Percentiles rank a stretch among this genome's conserved stretches.
Conservation (phyloP, 2,329 filamentous ascomycete genomes). For the Aquanectria penicillioides region DNA sequence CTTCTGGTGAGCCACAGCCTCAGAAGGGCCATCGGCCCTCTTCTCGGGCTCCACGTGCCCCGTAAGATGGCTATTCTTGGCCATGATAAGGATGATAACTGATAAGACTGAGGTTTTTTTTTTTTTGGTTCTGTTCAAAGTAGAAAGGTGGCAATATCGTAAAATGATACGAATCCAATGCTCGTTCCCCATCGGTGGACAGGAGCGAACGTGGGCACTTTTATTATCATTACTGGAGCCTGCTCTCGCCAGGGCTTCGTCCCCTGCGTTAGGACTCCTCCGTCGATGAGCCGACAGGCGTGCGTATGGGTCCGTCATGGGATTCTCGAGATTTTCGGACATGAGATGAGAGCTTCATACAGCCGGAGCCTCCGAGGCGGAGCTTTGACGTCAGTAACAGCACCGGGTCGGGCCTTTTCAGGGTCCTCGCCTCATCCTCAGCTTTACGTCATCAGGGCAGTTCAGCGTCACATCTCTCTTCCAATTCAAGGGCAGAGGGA, state of each 20-base stretch:
- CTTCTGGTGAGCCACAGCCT: slow-evolving; percentile 35
- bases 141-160: too few relatives aligned
- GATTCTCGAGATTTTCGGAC: slow-evolving; percentile 11
- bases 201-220: background rate
- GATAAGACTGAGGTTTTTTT: background rate
- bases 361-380: slow-evolving; percentile 22
- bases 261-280: background rate
- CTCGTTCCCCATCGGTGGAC: too few relatives aligned
- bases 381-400: slow-evolving; percentile 25
- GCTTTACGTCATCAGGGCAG: slow-evolving; percentile 13
- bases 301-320: slow-evolving; percentile 21
- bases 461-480: background rate
- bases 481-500: too few relatives aligned
- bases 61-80: slow-evolving; percentile 25
- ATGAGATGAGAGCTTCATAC: slow-evolving; percentile 4
- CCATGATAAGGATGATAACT: slow-evolving; percentile 10
- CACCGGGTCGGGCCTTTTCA: slow-evolving; percentile 21
- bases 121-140: background rate
- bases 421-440: background rate
- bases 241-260: too few relatives aligned
- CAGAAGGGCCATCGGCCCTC: slow-evolving; percentile 12
- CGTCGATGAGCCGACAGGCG: slow-evolving; percentile 10
- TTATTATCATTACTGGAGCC: too few relatives aligned
- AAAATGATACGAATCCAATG: too few relatives aligned
- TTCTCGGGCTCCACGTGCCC: slow-evolving; percentile 30